Base-by-base conservation (phyloP, 2,329 filamentous ascomycete species). In the Cryphonectria japonica region DNA sequence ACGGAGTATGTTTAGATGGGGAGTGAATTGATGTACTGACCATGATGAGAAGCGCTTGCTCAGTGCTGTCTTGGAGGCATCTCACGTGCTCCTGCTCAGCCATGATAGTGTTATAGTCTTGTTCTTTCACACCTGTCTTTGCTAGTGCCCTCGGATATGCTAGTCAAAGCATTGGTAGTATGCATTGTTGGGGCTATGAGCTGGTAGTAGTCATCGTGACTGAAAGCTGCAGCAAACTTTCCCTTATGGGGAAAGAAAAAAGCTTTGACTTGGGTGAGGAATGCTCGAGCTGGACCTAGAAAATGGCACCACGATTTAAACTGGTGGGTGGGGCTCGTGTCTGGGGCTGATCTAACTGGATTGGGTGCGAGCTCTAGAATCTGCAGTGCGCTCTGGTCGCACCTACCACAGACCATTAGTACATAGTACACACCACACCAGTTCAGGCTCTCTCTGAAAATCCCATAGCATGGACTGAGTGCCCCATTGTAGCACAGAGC, bases 1-100 rank as follows among this genome's bases (percentile, higher is more conserved):
- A 66, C 74, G 67, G 72, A 67, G 60, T 66, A 66, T 60, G 9
- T 37, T 14, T 57, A n/a, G 29, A 62, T n/a, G 73, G 72, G 67
- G 73, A 81, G 75, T 34, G 16, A 59, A 41, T 19, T 14, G 22
- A 22, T n/a, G 43, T 65, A 59, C 54, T 59, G 14, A 59, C 54
- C 54, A 59, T 34, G 9, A 32, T 29, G 29, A 59, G n/a, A 5
- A 13, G 14, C 16, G 26, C 5, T 34, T 59, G 26, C 26, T 26
- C 26, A 26, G 26, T 26, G 26, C 54, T 32, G 6, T 59, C 26
- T 8, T 59, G 14, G 29, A 59, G 29, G 54, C 54, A 59, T 59
- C 26, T 57, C n/a, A 16, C 52, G 19, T 6, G 1, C 26, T 26
- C 29, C 6, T 26, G 1, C 26, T 3, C 13, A 32, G 54, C 29